Evolutionary conservation across 78 protist genomes (phyloP).

Genomic region (Planoprotostelium fungivorum): DNA sequence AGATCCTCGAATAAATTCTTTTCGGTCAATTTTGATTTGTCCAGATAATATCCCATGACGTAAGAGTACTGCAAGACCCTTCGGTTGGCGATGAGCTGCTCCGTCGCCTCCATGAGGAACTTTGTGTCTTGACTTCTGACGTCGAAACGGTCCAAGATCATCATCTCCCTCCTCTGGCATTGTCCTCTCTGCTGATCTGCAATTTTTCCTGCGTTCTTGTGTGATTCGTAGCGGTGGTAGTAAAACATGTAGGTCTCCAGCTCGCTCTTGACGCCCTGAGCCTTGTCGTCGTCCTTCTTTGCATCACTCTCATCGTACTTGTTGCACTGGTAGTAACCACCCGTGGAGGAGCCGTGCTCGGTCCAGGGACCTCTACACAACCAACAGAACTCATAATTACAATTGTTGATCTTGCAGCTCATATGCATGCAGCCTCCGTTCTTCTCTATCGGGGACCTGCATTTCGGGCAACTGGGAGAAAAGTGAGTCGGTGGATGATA

Average conservation of each 20-base stretch:
- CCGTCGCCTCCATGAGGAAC: constrained; percentile 67
- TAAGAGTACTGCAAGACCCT: constrained; percentile 65
- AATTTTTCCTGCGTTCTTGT: constrained; percentile 60
- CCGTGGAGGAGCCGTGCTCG: constrained; percentile 73
- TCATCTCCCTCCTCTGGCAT: constrained; percentile 45
- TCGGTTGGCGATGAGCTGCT: constrained; percentile 21
- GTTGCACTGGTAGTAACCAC: constrained; percentile 77
- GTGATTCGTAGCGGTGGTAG: constrained; percentile 67
- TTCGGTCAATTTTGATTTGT: constrained; percentile 39
- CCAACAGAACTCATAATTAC: constrained; percentile 74
- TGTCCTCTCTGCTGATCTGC: constrained; percentile 62
- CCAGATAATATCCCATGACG: constrained; percentile 68
- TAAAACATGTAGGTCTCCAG: constrained; percentile 71
- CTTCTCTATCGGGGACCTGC: constrained; percentile 64
- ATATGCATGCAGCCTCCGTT: constrained; percentile 84
- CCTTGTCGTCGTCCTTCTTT: constrained; percentile 72
- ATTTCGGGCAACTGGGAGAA: constrained; percentile 26
- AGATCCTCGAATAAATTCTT: constrained; percentile 65
- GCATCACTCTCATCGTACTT: constrained; percentile 66
- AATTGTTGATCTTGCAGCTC: constrained; percentile 63
- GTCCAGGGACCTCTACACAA: constrained; percentile 77
- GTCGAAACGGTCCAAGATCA: constrained; percentile 33
- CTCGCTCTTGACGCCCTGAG: constrained; percentile 54
- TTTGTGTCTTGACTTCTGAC: constrained; percentile 64
- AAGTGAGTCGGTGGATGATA: constrained; percentile 17